Conservation (phyloP, 305 asterid genomes). For the Rubia peregrina region DNA sequence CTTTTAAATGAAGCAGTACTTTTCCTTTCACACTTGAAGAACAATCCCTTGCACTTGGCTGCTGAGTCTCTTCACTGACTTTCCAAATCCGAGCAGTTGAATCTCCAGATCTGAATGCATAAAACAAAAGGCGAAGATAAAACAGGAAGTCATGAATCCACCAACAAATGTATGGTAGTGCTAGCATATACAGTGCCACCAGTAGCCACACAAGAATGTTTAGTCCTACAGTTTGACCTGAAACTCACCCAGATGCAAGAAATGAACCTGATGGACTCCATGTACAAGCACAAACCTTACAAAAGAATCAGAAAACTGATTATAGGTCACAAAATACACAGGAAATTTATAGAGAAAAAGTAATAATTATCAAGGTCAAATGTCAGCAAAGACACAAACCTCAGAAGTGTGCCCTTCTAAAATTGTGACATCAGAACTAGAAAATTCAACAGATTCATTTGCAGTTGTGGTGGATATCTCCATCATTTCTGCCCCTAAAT, state of each 20-base stretch:
- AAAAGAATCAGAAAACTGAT: not conserved
- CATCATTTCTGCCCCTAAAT: conserved; percentile 21
- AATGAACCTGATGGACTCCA: conserved; percentile 29
- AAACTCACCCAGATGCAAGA: conserved; percentile 32
- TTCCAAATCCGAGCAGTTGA: conserved; percentile 38
- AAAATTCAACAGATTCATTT: conserved; percentile 17
- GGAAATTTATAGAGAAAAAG: not conserved
- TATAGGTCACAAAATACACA: not conserved
- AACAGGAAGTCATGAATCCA: not conserved
- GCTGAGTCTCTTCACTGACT: conserved; percentile 17
- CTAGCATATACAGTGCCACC: not conserved
- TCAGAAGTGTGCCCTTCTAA: conserved; percentile 27
- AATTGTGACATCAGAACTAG: conserved; percentile 22
- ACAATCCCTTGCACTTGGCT: conserved; percentile 14
- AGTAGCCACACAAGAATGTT: not conserved
- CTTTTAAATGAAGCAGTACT: conserved; percentile 25
- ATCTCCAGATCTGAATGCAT: conserved; percentile 25
- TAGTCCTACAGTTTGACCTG: not conserved
- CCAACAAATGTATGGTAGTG: not conserved
- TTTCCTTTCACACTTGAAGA: conserved; percentile 6
- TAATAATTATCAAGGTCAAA: not conserved
- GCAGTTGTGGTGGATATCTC: conserved; percentile 19
- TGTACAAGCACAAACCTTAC: conserved; percentile 33
- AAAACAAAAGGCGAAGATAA: not conserved
- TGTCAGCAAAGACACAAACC: conserved; percentile 16